Conservation (phyloP, 129 eudicot genomes). For the sunflower (Helianthus annuus) region DNA sequence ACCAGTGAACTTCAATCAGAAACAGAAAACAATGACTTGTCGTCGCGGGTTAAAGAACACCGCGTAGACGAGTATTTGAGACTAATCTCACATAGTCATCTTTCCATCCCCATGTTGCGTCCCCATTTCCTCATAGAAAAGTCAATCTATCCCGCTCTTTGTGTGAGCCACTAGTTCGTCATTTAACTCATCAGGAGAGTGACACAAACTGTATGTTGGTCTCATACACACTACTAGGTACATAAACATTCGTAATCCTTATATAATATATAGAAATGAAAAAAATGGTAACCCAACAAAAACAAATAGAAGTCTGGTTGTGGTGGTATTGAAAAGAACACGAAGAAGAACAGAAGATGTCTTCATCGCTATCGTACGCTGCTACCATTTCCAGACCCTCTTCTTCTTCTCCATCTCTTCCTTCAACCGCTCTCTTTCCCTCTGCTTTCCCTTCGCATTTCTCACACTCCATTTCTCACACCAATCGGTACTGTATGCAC, state of each 20-base stretch:
- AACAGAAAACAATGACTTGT: no score
- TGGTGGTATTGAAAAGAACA: constrained; percentile 8
- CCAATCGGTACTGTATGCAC: constrained; percentile 39
- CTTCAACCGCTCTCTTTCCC: constrained; percentile 30
- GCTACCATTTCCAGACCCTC: constrained; percentile 47
- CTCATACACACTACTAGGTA: no score
- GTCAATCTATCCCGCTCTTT: no score
- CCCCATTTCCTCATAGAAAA: no score
- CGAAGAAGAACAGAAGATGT: constrained; percentile 35
- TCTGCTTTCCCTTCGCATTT: constrained; percentile 29
- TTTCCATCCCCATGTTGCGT: no score
- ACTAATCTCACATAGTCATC: no score
- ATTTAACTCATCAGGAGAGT: no score
- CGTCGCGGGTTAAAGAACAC: no score
- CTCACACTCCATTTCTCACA: constrained; percentile 29
- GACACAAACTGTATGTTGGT: no score
- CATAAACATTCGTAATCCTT: not conserved
- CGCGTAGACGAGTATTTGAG: no score
- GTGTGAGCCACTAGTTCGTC: no score
- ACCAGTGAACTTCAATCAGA: no score
- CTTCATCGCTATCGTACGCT: constrained; percentile 49
- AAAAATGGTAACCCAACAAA: not conserved
- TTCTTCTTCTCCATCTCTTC: constrained; percentile 27
- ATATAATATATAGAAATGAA: not conserved
- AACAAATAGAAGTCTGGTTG: not conserved